A percentile compares a stretch with the other conserved stretches of the same genome.
phyloP scores from a whole-genome alignment of 208 protist species.

The Leishmania turanica region DNA sequence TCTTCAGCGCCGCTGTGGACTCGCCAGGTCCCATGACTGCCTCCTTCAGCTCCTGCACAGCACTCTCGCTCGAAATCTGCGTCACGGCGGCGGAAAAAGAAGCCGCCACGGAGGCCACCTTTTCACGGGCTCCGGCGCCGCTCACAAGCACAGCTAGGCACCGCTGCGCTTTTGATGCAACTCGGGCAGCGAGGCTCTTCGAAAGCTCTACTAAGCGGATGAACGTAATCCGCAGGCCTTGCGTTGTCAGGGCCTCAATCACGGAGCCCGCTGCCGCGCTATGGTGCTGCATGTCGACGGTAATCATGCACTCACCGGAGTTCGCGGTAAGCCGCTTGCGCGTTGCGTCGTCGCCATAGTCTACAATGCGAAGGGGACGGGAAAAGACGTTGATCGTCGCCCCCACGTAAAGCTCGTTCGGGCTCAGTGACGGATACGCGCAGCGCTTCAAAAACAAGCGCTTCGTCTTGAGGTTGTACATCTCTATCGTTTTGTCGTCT shows the following conservation, averaged over 20 bases:
- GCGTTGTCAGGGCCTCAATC: conserved; percentile 51
- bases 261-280: conserved; percentile 41
- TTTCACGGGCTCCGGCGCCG: conserved; percentile 67
- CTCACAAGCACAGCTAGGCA: conserved; percentile 57
- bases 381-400: conserved; percentile 93
- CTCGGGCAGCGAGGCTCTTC: conserved; percentile 36
- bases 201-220: conserved; percentile 76
- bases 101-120: conserved; percentile 31
- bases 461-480: conserved; percentile 94
- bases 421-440: conserved; percentile 77
- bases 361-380: conserved; percentile 91
- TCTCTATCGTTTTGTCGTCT: conserved; percentile 93
- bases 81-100: conserved; percentile 41
- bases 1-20: conserved; percentile 81
- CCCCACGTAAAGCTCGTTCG: conserved; percentile 91
- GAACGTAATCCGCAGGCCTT: conserved; percentile 71
- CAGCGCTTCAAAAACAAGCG: conserved; percentile 93
- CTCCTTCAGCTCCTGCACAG: conserved; percentile 36
- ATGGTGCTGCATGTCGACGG: conserved; percentile 48
- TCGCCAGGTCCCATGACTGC: conserved; percentile 56
- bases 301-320: conserved; percentile 64
- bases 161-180: conserved; percentile 39
- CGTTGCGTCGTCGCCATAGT: conserved; percentile 93
- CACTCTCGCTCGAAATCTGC: conserved; percentile 44
- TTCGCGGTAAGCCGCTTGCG: conserved; percentile 58